These are phyloP conservation scores for Ammopiptanthus mongolicus DNA, from an alignment of 306 rosid species.

Conservation along the genomic window DNA sequence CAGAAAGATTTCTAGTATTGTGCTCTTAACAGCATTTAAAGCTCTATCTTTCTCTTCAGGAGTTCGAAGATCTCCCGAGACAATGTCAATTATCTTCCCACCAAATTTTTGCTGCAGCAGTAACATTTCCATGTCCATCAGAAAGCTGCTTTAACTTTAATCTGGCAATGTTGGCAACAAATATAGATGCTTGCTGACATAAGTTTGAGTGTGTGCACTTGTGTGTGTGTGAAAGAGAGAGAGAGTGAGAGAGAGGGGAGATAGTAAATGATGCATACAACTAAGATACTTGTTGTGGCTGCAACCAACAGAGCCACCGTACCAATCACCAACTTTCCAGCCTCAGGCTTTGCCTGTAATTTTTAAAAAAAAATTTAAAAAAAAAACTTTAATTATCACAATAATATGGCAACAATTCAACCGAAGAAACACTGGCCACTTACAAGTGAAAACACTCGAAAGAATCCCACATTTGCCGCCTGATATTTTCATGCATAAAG, in stretches of 20 bases:
- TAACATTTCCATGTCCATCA: slow-evolving; percentile 22
- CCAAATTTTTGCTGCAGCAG: slow-evolving; percentile 63
- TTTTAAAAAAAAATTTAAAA: not conserved
- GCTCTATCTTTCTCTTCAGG: slow-evolving; percentile 52
- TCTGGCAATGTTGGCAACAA: not conserved
- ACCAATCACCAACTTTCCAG: slow-evolving; percentile 49
- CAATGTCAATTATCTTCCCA: slow-evolving; percentile 74
- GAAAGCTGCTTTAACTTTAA: slow-evolving; percentile 13
- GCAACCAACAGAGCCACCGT: slow-evolving; percentile 65
- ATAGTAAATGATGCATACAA: slow-evolving; percentile 39
- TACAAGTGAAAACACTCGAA: slow-evolving; percentile 59
- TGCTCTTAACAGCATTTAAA: slow-evolving; percentile 53
- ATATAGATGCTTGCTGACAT: not conserved
- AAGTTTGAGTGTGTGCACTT: not conserved
- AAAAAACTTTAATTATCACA: not conserved
- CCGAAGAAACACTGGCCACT: slow-evolving; percentile 29
- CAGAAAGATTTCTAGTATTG: slow-evolving; percentile 52
- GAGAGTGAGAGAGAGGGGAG: not conserved
- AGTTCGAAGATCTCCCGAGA: slow-evolving; percentile 47
- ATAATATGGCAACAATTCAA: not conserved
- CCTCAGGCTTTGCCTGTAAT: slow-evolving; percentile 65
- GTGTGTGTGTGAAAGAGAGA: not conserved
- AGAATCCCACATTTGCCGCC: slow-evolving; percentile 67
- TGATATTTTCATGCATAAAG: slow-evolving; percentile 28
- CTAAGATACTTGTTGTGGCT: slow-evolving; percentile 62